phyloP scores from a whole-genome alignment of 495 filamentous ascomycete genomes.

The Penicillium cosmopolitanum region DNA sequence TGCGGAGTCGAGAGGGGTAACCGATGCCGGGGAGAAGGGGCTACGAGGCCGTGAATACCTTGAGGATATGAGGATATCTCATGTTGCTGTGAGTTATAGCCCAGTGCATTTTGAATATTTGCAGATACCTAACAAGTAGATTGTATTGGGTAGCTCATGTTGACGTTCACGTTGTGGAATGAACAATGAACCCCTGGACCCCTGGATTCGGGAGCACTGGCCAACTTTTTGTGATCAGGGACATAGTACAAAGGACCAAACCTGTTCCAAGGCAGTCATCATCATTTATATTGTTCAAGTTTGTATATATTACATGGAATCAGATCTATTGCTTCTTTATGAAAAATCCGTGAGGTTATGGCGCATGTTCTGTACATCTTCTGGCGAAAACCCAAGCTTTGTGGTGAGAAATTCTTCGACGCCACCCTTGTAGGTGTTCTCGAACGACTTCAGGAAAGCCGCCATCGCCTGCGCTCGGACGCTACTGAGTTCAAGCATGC shows the following conservation, averaged over 20 bases:
- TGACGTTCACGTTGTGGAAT: background rate
- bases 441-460: constrained; percentile 33
- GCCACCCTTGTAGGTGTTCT: constrained; percentile 27
- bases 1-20: constrained; percentile 19
- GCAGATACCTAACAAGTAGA: background rate
- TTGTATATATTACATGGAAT: background rate
- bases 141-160: background rate
- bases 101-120: background rate
- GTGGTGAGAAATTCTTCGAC: constrained; percentile 27
- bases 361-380: constrained; percentile 22
- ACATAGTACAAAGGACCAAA: background rate
- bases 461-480: constrained; percentile 32
- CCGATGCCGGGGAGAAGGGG: constrained; percentile 1
- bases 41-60: background rate
- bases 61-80: too few relatives aligned
- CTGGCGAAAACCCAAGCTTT: constrained; percentile 24
- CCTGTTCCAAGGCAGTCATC: background rate
- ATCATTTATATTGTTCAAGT: background rate
- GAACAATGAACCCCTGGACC: constrained; percentile 5
- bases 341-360: constrained; percentile 16
- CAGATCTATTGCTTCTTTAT: background rate
- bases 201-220: constrained; percentile 2
- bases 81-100: too few relatives aligned
- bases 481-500: constrained; percentile 33
- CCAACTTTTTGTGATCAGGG: background rate